Evolutionary conservation across 352 stramenopile genomes (phyloP), one percentile per base, ranked within the genome.

Genomic region (Saprolegnia parasitica): DNA sequence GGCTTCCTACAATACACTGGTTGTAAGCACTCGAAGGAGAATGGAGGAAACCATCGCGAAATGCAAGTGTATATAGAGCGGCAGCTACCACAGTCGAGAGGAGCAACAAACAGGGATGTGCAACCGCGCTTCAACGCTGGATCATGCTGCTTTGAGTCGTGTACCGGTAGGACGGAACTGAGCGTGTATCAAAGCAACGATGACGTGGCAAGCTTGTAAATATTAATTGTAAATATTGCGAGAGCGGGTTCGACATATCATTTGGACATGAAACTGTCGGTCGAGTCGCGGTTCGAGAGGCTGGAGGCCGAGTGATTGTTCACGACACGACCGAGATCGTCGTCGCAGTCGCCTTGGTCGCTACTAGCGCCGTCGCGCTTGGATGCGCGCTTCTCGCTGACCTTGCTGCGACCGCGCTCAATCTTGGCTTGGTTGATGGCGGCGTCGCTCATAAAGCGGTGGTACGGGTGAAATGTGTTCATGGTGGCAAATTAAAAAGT

Each of bases 401-500:
- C 10, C n/a, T 60, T 60, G 13, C 13, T 60, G 9, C 52, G 52
- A 21, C 11, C 52, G 13, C 52, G 52, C 11, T 60, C 52, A 24
- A 60, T 60, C 9, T 60, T 60, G 35, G 52, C 52, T 24, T 60
- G 24, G 13, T 26, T 24, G 3, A 60, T 16, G 11, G 52, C 13
- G 3, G 52, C 52, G 13, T 60, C 13, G 35, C 24, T 60, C 52
- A 60, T 60, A 24, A 26, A 60, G 11, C n/a, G 52, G 52, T 24
- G 52, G 35, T 42, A 40, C 16, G 52, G 52, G 35, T 60, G 52
- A 24, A 60, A 60, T 16, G 52, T 60, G 52, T 60, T 60, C 52
- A 60, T 60, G 35, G 1, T 15, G 52, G 24, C 24, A 24, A 60
- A 60, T 60, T 60, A 35, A 8, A 15, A 60, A 60, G 13, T 60